A percentile compares a stretch with the other conserved stretches of the same genome.
phyloP scores from a whole-genome alignment of 768 basidiomycete genomes.

The Lyophyllum semitale region DNA sequence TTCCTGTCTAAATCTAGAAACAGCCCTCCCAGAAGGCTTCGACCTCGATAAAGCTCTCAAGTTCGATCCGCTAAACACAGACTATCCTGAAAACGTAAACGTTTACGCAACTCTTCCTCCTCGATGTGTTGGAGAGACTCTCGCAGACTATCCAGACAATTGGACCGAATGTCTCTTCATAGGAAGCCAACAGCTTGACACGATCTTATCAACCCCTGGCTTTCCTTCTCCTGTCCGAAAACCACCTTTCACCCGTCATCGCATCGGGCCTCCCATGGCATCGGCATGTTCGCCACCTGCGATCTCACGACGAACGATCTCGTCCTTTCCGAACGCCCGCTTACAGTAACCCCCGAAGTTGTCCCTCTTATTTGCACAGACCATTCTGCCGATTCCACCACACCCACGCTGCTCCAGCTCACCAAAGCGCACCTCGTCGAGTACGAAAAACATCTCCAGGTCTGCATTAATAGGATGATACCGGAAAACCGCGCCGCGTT shows the following conservation, averaged over 20 bases:
- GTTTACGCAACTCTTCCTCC: too few relatives aligned
- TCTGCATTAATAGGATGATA: slow-evolving; percentile 22
- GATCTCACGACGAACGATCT: too few relatives aligned
- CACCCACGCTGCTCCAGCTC: neutral
- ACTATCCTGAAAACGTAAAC: too few relatives aligned
- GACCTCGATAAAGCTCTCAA: too few relatives aligned
- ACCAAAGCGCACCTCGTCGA: slow-evolving; percentile 7
- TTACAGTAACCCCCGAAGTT: neutral
- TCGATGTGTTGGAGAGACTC: too few relatives aligned
- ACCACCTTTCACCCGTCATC: neutral
- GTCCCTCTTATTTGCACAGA: neutral
- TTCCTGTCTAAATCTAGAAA: too few relatives aligned
- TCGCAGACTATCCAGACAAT: neutral
- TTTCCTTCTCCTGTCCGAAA: neutral
- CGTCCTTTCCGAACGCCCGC: neutral
- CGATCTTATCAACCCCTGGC: neutral
- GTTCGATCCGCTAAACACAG: too few relatives aligned
- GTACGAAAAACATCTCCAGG: slow-evolving; percentile 13
- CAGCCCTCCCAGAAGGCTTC: too few relatives aligned
- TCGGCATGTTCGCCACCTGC: neutral
- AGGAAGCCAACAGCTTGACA: neutral
- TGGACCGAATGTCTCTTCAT: neutral
- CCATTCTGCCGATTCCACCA: neutral
- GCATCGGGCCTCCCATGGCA: neutral
- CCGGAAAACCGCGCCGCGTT: slow-evolving; percentile 22